Percentiles rank a stretch among this genome's conserved stretches.
These are phyloP conservation scores for Drechslerella dactyloides DNA, from an alignment of 2,329 filamentous ascomycete species.

Conservation along the genomic window DNA sequence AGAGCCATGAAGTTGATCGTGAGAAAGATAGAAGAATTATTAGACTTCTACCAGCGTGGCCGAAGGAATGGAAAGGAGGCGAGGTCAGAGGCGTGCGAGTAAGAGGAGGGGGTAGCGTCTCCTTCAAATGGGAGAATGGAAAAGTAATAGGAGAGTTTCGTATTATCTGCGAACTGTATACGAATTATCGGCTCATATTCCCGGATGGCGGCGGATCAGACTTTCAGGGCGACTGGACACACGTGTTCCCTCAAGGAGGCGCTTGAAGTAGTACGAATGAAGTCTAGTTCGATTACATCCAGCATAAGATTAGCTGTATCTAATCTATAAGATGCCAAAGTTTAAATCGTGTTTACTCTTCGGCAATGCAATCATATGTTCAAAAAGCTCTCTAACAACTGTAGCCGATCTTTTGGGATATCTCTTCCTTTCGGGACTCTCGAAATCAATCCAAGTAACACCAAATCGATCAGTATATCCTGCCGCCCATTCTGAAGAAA, in stretches of 20 bases:
- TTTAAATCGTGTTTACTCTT: constrained; percentile 16
- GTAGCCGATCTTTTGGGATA: constrained; percentile 58
- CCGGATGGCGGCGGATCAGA: constrained; percentile 13
- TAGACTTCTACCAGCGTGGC: constrained; percentile 59
- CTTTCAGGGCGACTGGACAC: constrained; percentile 21
- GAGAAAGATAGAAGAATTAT: constrained; percentile 52
- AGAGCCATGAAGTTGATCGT: constrained; percentile 56
- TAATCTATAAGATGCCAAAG: no score
- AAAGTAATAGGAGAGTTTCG: constrained; percentile 30
- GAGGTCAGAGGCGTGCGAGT: constrained; percentile 57
- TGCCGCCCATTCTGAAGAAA: constrained; percentile 58
- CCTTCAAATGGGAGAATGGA: constrained; percentile 58
- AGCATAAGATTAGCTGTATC: no score
- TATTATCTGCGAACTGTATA: constrained; percentile 7
- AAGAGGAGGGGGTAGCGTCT: constrained; percentile 57
- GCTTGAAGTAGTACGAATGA: constrained; percentile 34
- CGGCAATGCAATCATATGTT: constrained; percentile 55
- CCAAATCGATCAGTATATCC: constrained; percentile 60
- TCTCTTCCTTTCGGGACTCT: constrained; percentile 58
- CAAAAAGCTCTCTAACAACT: constrained; percentile 56
- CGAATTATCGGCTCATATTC: constrained; percentile 24
- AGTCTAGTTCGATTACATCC: no score
- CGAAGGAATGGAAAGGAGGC: constrained; percentile 57
- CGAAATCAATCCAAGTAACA: constrained; percentile 59
- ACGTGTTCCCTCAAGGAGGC: constrained; percentile 16